phyloP scores from a whole-genome alignment of 2,329 filamentous ascomycete species.

The Aspergillus sojae region DNA sequence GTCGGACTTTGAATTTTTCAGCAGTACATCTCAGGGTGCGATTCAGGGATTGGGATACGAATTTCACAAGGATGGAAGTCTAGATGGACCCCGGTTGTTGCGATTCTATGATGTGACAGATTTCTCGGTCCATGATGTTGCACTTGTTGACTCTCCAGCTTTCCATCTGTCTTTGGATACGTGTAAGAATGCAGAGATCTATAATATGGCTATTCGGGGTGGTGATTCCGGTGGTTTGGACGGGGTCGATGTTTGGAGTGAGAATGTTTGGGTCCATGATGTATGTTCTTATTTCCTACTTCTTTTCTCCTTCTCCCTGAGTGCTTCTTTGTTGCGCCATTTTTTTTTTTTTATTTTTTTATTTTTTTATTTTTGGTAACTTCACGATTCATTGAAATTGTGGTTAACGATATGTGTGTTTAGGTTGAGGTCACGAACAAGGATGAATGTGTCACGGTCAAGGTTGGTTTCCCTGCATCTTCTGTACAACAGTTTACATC shows the following conservation, averaged over 20 bases:
- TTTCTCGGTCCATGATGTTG: slow-evolving; percentile 55
- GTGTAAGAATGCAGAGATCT: slow-evolving; percentile 56
- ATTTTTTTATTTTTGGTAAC: too few relatives aligned
- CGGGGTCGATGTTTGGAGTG: slow-evolving; percentile 58
- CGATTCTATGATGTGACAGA: slow-evolving; percentile 49
- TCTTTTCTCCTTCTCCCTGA: not conserved
- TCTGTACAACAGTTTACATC: not conserved
- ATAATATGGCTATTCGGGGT: slow-evolving; percentile 59
- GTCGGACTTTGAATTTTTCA: slow-evolving; percentile 58
- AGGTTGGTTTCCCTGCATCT: slow-evolving; percentile 30
- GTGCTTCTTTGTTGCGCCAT: too few relatives aligned
- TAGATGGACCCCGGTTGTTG: slow-evolving; percentile 49
- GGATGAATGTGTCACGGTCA: slow-evolving; percentile 63
- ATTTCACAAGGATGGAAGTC: slow-evolving; percentile 46
- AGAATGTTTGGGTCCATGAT: slow-evolving; percentile 62
- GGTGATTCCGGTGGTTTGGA: slow-evolving; percentile 57
- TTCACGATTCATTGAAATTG: not conserved
- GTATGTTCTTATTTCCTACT: slow-evolving; percentile 21
- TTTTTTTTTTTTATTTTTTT: not conserved
- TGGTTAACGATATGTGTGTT: not conserved
- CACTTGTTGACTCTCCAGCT: slow-evolving; percentile 52
- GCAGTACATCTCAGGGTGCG: slow-evolving; percentile 54
- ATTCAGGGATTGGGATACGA: slow-evolving; percentile 57
- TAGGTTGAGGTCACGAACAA: slow-evolving; percentile 62
- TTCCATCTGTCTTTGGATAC: slow-evolving; percentile 57